phyloP scores from a whole-genome alignment of 495 filamentous ascomycete genomes.

The Lasiosphaeriaceae sp. region DNA sequence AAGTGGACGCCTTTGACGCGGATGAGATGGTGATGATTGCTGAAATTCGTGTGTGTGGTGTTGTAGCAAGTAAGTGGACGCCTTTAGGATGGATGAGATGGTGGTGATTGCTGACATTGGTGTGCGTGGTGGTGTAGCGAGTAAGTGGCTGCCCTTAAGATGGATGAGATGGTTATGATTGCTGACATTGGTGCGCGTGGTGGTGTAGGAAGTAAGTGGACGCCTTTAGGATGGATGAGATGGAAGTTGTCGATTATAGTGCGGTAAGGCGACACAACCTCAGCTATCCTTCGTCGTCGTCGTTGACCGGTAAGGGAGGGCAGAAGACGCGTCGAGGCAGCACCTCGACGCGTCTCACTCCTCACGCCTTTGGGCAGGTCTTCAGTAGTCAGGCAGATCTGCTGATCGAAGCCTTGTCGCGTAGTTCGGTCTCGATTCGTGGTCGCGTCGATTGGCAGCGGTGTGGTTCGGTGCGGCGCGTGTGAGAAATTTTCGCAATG shows the following conservation, averaged over 20 bases:
- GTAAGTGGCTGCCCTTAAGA: too few relatives aligned
- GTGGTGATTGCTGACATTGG: too few relatives aligned
- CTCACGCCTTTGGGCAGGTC: background rate
- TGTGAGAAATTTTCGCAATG: background rate
- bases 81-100: too few relatives aligned
- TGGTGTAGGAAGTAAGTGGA: too few relatives aligned
- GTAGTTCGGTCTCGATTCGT: background rate
- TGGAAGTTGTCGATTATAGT: background rate
- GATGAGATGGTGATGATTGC: too few relatives aligned
- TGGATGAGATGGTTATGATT: too few relatives aligned
- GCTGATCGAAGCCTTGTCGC: background rate
- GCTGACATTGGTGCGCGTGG: too few relatives aligned
- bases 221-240: too few relatives aligned
- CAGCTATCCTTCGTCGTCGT: background rate
- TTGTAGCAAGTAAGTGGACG: too few relatives aligned
- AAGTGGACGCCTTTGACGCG: too few relatives aligned
- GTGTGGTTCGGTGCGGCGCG: background rate
- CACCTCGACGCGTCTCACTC: background rate
- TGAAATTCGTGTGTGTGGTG: too few relatives aligned
- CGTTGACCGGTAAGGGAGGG: background rate
- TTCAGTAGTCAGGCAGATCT: background rate
- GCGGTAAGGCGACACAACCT: background rate
- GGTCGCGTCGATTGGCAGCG: background rate
- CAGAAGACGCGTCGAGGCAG: background rate
- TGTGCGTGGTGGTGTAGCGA: too few relatives aligned